phyloP scores from a whole-genome alignment of 163 green algal species.

The Chlamydomonas reinhardtii region DNA sequence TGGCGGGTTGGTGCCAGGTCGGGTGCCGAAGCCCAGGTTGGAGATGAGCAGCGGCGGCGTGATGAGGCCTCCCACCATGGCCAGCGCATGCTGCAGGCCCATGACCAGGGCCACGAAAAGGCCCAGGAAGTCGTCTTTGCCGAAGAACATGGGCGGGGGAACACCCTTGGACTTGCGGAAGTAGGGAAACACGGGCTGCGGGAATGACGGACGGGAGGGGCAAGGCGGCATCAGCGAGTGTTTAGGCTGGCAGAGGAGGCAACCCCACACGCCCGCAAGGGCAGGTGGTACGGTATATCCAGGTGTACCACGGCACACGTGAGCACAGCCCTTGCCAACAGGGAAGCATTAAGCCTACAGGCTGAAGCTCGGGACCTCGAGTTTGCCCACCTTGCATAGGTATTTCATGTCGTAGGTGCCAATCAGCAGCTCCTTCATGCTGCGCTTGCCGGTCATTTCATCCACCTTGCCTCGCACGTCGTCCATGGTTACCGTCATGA shows the following conservation, averaged over 20 bases:
- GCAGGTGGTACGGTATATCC: too few relatives aligned
- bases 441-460: background rate
- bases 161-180: constrained; percentile 7
- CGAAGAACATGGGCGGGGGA: constrained; percentile 49
- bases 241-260: too few relatives aligned
- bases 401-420: constrained; percentile 40
- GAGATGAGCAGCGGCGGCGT: constrained; percentile 73
- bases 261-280: too few relatives aligned
- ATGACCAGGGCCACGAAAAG: constrained; percentile 76
- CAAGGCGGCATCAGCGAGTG: too few relatives aligned
- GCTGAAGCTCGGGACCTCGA: too few relatives aligned
- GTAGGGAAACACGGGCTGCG: constrained; percentile 19
- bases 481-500: too few relatives aligned
- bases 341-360: too few relatives aligned
- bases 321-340: too few relatives aligned
- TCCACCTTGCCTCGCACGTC: background rate
- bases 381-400: constrained; percentile 16
- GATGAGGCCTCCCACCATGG: constrained; percentile 83
- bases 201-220: too few relatives aligned
- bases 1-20: background rate
- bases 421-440: constrained; percentile 15
- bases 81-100: constrained; percentile 87
- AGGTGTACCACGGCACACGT: too few relatives aligned
- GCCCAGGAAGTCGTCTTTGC: constrained; percentile 43
- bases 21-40: background rate